phyloP scores from a whole-genome alignment of 768 basidiomycete genomes.

The Gymnopilus dilepis region DNA sequence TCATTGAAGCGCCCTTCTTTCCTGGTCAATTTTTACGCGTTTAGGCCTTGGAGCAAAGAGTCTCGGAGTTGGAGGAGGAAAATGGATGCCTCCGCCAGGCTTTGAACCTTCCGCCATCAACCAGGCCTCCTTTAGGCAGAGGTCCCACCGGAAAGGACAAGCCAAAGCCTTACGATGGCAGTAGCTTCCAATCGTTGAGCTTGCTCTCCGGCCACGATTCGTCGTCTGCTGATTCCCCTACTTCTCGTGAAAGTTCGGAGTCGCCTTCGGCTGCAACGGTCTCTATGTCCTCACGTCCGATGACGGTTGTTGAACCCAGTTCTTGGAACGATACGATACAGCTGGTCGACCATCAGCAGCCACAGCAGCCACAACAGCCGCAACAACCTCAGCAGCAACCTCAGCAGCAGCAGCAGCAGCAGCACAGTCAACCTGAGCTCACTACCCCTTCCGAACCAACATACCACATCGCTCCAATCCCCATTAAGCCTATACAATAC shows the following conservation, averaged over 20 bases:
- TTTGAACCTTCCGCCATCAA: slow-evolving; percentile 75
- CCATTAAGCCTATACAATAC: slow-evolving; percentile 53
- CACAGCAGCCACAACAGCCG: slow-evolving; percentile 19
- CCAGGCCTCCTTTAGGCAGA: slow-evolving; percentile 74
- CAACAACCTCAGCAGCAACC: background rate
- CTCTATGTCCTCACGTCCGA: slow-evolving; percentile 45
- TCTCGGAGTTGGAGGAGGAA: slow-evolving; percentile 84
- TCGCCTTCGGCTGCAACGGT: slow-evolving; percentile 65
- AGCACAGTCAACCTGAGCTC: slow-evolving; percentile 43
- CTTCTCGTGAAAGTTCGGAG: slow-evolving; percentile 62
- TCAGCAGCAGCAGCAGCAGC: slow-evolving; percentile 19
- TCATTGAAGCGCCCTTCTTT: slow-evolving; percentile 35
- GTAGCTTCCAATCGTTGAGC: slow-evolving; percentile 29
- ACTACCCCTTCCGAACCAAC: slow-evolving; percentile 45
- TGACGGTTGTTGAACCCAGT: slow-evolving; percentile 53
- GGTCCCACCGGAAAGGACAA: slow-evolving; percentile 90
- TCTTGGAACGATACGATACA: slow-evolving; percentile 65
- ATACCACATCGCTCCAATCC: slow-evolving; percentile 54
- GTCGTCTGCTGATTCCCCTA: slow-evolving; percentile 49
- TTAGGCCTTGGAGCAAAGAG: slow-evolving; percentile 82
- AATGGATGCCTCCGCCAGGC: slow-evolving; percentile 74
- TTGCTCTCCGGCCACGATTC: slow-evolving; percentile 49
- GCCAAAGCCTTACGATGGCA: slow-evolving; percentile 54
- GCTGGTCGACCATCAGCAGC: slow-evolving; percentile 41
- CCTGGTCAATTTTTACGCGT: slow-evolving; percentile 25